Base-by-base conservation (phyloP, 306 rosid genomes). In the Neltuma alba region DNA sequence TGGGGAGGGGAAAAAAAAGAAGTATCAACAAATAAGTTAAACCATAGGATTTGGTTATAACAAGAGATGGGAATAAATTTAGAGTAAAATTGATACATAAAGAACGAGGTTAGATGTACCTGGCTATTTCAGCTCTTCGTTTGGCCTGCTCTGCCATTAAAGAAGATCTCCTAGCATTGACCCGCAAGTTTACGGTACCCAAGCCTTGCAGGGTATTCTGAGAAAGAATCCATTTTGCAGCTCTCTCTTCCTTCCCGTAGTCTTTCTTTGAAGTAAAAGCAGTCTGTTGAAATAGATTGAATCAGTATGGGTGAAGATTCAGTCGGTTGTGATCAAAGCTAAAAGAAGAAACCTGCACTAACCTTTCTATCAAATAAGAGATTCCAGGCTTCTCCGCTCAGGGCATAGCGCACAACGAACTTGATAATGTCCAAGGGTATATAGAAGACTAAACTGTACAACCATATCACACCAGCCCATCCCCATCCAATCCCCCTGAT, bases 301-400 rank as follows among this genome's bases (percentile, higher is more conserved):
- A 21, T 74, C 63, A 81, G 14, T 15, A 33, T 52, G 48, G 9
- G 70, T 44, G 23, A 31, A 66, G 71, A 20, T 30, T 4, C 41
- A 4, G 25, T 5, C 6, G 14, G 44, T 21, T 66, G 33, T 21
- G 44, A 38, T 13, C 15, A 66, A 66, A 66, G 6, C 52, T 67
- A n/a, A 21, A 63, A 61, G 41, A 60, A 30, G 23, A 47, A 75
- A 25, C n/a, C 27, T 79, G 40, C 33, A 55, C 86, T 74, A 70
- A 89, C 97, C 94, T 89, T 92, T 84, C 83, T 89, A 33, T 92
- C 97, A 58, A 92, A 90, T 74, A 92, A n/a, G 21, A 90, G 93
- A 76, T 87, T 92, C 97, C 97, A 92, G 23, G 97, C 97, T 10
- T 93, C 96, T 78, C 97, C 96, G 37, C 89, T 93, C 89, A 93